phyloP scores from a whole-genome alignment of 257 asterid genomes.

The Gentiana dahurica region DNA sequence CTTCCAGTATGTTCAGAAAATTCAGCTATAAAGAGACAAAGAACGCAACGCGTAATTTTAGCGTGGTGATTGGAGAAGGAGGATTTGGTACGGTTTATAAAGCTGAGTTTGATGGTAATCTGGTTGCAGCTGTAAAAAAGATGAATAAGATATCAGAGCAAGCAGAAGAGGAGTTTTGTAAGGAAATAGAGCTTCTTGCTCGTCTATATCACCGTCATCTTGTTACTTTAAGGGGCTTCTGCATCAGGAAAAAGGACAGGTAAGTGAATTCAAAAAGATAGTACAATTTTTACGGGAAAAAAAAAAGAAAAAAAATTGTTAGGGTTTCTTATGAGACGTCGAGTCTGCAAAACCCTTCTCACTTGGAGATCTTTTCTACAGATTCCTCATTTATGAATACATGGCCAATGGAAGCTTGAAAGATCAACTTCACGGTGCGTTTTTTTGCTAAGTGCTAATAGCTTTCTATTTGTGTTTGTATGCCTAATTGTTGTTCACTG shows the following conservation, averaged over 20 bases:
- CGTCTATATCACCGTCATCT: conserved; percentile 95
- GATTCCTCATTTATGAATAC: conserved; percentile 82
- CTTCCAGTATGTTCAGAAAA: conserved; percentile 63
- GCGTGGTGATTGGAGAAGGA: conserved; percentile 76
- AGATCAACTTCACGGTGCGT: conserved; percentile 83
- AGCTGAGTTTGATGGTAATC: conserved; percentile 65
- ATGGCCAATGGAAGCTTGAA: conserved; percentile 94
- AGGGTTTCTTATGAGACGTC: neutral
- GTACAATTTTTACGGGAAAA: too few relatives aligned
- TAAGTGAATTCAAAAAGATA: conserved; percentile 9
- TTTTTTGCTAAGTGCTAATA: too few relatives aligned
- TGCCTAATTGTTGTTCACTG: conserved; percentile 1
- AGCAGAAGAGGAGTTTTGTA: conserved; percentile 86
- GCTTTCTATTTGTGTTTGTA: too few relatives aligned
- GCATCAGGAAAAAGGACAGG: conserved; percentile 70
- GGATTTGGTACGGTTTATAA: conserved; percentile 90
- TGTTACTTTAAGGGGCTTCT: conserved; percentile 83
- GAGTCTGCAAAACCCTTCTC: neutral
- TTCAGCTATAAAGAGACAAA: conserved; percentile 81
- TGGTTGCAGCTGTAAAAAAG: conserved; percentile 70
- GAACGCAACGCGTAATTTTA: conserved; percentile 76
- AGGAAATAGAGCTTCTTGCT: conserved; percentile 89
- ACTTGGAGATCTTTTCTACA: conserved; percentile 18
- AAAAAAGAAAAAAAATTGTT: neutral
- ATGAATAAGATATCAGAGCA: conserved; percentile 83